A percentile compares a stretch with the other conserved stretches of the same genome.
Evolutionary conservation across 208 protist genomes (phyloP).

Genomic region (Trypanosoma avium): DNA sequence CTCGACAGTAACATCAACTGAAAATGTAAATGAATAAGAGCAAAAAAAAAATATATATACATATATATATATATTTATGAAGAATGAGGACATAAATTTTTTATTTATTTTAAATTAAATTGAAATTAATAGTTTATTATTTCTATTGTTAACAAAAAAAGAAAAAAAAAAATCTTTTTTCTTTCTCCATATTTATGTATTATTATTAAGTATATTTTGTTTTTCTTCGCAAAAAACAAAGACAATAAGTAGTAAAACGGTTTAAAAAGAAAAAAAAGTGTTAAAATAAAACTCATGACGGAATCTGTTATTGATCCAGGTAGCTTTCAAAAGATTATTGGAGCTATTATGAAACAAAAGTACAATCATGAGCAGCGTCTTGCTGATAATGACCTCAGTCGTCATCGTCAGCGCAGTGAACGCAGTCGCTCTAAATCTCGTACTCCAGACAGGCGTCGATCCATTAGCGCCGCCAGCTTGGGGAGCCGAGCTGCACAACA

Average conservation of each 20-base stretch:
- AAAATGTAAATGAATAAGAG: background rate
- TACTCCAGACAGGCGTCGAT: conserved; percentile 10
- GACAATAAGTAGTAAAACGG: background rate
- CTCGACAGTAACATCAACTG: background rate
- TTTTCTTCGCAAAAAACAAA: no score
- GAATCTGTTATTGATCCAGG: conserved; percentile 4
- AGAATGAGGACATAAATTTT: background rate
- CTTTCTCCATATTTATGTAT: background rate
- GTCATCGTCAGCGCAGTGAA: conserved; percentile 15
- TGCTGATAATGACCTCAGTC: conserved; percentile 17
- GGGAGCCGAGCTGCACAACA: conserved; percentile 5
- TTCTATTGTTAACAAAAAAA: background rate
- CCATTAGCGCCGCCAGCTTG: conserved; percentile 7
- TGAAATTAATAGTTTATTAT: background rate
- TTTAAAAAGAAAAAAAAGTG: background rate
- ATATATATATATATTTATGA: background rate
- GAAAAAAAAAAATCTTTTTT: background rate
- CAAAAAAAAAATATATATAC: background rate
- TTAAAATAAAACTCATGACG: background rate
- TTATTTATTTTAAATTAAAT: background rate
- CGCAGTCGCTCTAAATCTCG: conserved; percentile 13
- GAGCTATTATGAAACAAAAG: conserved; percentile 14
- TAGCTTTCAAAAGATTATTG: conserved; percentile 18
- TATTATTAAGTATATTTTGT: background rate
- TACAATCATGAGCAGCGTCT: conserved; percentile 13